These are phyloP conservation scores for Podosphaera fusca DNA, from an alignment of 2,329 filamentous ascomycete genomes.

Conservation along the genomic window DNA sequence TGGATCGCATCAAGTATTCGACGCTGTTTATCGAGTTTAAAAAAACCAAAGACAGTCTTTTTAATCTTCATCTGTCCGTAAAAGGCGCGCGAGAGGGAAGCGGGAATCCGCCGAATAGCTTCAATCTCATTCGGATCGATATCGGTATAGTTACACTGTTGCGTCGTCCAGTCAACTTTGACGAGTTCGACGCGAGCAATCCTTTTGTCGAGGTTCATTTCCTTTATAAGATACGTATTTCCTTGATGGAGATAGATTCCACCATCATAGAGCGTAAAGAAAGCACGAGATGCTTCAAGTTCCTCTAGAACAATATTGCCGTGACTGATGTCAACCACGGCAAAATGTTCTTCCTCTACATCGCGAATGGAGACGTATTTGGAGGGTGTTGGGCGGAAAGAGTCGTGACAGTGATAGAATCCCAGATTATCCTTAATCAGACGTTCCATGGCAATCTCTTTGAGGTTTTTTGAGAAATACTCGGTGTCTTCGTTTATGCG, in stretches of 20 bases:
- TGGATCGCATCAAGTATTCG: slow-evolving; percentile 78
- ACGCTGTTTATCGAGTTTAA: slow-evolving; percentile 75
- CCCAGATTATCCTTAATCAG: slow-evolving; percentile 52
- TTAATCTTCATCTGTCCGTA: slow-evolving; percentile 71
- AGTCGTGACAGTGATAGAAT: slow-evolving; percentile 74
- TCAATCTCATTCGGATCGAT: slow-evolving; percentile 87
- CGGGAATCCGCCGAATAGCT: slow-evolving; percentile 48
- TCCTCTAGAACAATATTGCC: slow-evolving; percentile 79
- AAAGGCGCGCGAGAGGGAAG: slow-evolving; percentile 47
- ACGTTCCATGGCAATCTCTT: slow-evolving; percentile 47
- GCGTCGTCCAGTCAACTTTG: slow-evolving; percentile 84
- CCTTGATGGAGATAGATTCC: slow-evolving; percentile 95
- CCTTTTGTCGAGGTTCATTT: slow-evolving; percentile 58
- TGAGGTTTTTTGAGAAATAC: slow-evolving; percentile 61
- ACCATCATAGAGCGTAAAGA: slow-evolving; percentile 89
- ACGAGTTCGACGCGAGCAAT: slow-evolving; percentile 77
- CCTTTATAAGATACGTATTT: slow-evolving; percentile 73
- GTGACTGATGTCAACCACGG: slow-evolving; percentile 71
- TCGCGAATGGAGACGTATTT: slow-evolving; percentile 73
- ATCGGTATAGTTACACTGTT: slow-evolving; percentile 81
- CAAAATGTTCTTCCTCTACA: slow-evolving; percentile 77
- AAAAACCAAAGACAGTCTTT: slow-evolving; percentile 84
- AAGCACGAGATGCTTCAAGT: slow-evolving; percentile 83
- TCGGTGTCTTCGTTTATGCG: slow-evolving; percentile 46
- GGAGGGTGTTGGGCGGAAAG: slow-evolving; percentile 69